Evolutionary conservation across 106 monocot genomes (phyloP).

Genomic region (Alisma plantagoaquatica): DNA sequence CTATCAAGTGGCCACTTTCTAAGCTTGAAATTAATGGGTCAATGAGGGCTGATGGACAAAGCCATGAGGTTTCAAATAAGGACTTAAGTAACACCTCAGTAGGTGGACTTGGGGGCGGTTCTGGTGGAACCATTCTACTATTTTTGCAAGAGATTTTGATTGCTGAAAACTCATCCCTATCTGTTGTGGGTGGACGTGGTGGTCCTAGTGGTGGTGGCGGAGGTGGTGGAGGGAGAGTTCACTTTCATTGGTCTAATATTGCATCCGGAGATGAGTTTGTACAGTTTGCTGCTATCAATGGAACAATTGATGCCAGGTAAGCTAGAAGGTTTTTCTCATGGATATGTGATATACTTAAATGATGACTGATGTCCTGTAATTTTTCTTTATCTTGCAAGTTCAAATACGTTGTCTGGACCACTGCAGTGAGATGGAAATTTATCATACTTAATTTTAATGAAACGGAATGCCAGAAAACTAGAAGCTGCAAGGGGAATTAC

Average conservation of each 20-base stretch:
- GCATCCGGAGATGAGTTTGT: conserved; percentile 84
- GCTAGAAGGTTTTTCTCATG: not conserved
- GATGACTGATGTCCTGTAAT: no score
- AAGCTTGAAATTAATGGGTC: conserved; percentile 62
- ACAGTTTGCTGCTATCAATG: conserved; percentile 72
- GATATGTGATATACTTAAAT: no score
- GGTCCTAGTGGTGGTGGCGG: conserved; percentile 79
- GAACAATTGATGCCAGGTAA: conserved; percentile 69
- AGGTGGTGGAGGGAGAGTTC: conserved; percentile 87
- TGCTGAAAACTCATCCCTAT: conserved; percentile 53
- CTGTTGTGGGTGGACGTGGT: conserved; percentile 69
- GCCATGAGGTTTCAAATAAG: conserved; percentile 15
- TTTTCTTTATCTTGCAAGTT: no score
- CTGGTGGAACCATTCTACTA: conserved; percentile 85
- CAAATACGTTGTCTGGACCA: no score
- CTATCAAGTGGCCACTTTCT: conserved; percentile 85
- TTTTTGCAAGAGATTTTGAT: conserved; percentile 53
- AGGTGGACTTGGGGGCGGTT: conserved; percentile 85
- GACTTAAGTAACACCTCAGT: conserved; percentile 31
- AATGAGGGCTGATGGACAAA: conserved; percentile 76
- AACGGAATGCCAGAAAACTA: no score
- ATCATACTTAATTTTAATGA: no score
- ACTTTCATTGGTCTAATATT: conserved; percentile 91
- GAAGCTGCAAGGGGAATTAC: no score
- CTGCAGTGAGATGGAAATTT: no score